phyloP scores from a whole-genome alignment of 139 green algal genomes.

The Chlorella vulgaris region DNA sequence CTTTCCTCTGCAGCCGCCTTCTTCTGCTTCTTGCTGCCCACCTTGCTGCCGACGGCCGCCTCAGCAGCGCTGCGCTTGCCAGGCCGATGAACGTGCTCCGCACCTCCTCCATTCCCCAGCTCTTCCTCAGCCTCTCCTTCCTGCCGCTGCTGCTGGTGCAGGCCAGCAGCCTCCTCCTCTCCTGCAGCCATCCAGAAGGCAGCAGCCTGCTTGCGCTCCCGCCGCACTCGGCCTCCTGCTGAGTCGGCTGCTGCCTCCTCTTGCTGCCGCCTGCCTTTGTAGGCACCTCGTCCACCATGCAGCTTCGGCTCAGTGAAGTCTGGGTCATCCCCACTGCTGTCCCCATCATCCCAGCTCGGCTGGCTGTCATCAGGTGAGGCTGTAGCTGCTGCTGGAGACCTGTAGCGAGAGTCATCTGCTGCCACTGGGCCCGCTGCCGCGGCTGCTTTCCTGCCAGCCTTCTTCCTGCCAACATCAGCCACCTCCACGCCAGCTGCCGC shows the following conservation, averaged over 20 bases:
- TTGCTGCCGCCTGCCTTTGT: background rate
- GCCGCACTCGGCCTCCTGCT: background rate
- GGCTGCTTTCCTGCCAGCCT: background rate
- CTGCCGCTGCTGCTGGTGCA: background rate
- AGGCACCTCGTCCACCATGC: background rate
- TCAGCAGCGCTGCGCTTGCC: background rate
- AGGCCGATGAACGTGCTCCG: background rate
- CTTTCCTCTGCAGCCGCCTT: background rate
- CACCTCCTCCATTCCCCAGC: background rate
- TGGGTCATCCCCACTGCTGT: conserved; percentile 5
- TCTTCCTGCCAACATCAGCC: background rate
- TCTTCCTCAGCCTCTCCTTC: background rate
- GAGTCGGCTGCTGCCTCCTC: background rate
- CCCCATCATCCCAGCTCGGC: conserved; percentile 12
- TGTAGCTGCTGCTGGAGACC: too few species aligned
- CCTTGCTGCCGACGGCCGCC: background rate
- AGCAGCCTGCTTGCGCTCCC: conserved; percentile 27
- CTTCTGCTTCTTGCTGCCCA: conserved; percentile 12
- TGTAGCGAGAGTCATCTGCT: background rate
- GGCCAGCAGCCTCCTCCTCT: background rate
- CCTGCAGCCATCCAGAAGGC: conserved; percentile 10
- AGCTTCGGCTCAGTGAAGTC: conserved; percentile 14
- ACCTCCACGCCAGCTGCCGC: background rate
- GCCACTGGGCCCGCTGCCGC: background rate
- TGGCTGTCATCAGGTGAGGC: too few species aligned